These are phyloP conservation scores for Cytidiella melzeri DNA, from an alignment of 768 basidiomycete species.

Conservation along the genomic window DNA sequence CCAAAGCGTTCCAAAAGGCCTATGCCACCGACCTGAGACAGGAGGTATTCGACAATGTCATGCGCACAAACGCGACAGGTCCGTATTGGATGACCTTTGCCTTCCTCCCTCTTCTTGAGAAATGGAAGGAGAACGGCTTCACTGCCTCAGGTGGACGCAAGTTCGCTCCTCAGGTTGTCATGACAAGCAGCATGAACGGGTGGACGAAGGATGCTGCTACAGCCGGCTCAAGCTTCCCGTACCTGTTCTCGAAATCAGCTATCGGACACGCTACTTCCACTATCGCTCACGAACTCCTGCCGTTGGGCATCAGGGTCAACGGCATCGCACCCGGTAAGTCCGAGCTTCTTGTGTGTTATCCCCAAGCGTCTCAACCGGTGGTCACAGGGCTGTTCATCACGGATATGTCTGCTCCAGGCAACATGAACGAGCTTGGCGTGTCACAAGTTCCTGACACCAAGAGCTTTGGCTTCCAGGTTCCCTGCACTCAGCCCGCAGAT, in stretches of 20 bases:
- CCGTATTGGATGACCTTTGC: constrained; percentile 53
- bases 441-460: constrained; percentile 12
- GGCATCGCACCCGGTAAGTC: constrained; percentile 38
- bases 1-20: constrained; percentile 32
- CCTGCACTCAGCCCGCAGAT: constrained; percentile 21
- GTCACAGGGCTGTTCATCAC: constrained; percentile 28
- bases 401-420: constrained; percentile 25
- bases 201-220: constrained; percentile 45
- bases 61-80: constrained; percentile 36
- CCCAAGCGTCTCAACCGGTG: not conserved
- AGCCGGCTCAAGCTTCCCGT: constrained; percentile 35
- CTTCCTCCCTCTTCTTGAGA: constrained; percentile 47
- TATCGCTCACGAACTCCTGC: constrained; percentile 42
- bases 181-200: constrained; percentile 48
- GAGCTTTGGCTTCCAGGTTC: constrained; percentile 27
- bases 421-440: constrained; percentile 22
- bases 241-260: constrained; percentile 43
- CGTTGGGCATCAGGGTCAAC: constrained; percentile 42
- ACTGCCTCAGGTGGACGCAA: constrained; percentile 22
- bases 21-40: constrained; percentile 35
- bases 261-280: constrained; percentile 40
- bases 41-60: constrained; percentile 30
- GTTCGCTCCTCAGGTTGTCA: constrained; percentile 42
- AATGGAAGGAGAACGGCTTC: constrained; percentile 32
- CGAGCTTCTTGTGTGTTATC: not conserved